Evolutionary conservation across 371 early-diverging fungal species (phyloP).

Genomic region (Syncephalastrum sp.): DNA sequence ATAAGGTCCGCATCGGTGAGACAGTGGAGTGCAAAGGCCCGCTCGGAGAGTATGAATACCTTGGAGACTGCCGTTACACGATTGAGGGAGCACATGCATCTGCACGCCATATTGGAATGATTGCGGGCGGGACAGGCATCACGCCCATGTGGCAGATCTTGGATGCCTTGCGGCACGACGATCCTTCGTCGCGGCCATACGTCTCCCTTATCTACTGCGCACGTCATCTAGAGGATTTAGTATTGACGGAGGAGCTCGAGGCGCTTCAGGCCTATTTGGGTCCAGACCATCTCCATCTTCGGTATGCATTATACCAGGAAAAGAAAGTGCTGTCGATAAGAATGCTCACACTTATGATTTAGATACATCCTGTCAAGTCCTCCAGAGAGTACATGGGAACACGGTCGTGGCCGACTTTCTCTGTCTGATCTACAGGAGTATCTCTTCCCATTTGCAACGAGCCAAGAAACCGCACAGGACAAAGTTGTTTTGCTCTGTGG

Average conservation of each 20-base stretch:
- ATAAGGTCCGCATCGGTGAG: conserved; percentile 53
- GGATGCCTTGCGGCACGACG: conserved; percentile 24
- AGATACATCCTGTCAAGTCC: conserved; percentile 17
- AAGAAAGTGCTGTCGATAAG: neutral
- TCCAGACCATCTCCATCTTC: conserved; percentile 26
- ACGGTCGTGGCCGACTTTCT: conserved; percentile 31
- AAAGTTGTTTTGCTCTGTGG: conserved; percentile 48
- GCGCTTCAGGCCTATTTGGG: conserved; percentile 17
- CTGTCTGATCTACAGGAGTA: conserved; percentile 24
- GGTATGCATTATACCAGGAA: conserved; percentile 15
- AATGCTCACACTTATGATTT: neutral
- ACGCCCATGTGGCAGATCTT: conserved; percentile 63
- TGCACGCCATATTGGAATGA: conserved; percentile 36
- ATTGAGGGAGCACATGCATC: conserved; percentile 1
- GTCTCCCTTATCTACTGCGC: conserved; percentile 51
- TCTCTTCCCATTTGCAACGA: conserved; percentile 18
- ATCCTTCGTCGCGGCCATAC: conserved; percentile 23
- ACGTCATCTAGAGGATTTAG: conserved; percentile 43
- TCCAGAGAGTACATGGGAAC: conserved; percentile 27
- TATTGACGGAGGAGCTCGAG: conserved; percentile 41
- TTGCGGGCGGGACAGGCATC: conserved; percentile 69
- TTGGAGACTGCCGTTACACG: conserved; percentile 33
- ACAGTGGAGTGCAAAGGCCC: conserved; percentile 60
- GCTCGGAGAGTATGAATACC: conserved; percentile 49
- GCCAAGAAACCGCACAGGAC: conserved; percentile 5